These are phyloP conservation scores for Plectosphaerella plurivora DNA, from an alignment of 2,329 filamentous ascomycete genomes.

Conservation along the genomic window DNA sequence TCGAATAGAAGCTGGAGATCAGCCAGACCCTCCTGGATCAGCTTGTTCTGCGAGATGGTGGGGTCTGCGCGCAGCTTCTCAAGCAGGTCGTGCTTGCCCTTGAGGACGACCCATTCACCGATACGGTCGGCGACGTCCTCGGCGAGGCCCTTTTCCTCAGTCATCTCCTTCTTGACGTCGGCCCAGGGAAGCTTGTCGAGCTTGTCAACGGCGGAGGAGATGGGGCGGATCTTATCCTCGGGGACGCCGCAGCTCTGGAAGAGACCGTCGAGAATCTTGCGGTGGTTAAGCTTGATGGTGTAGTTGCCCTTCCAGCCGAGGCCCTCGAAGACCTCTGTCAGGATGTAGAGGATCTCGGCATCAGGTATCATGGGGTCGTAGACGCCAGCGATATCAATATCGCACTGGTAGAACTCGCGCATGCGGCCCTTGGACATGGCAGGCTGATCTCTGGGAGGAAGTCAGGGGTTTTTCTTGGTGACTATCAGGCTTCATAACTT, in stretches of 20 bases:
- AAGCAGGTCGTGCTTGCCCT: constrained; percentile 71
- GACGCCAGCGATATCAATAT: constrained; percentile 84
- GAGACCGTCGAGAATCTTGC: constrained; percentile 88
- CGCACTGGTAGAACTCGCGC: constrained; percentile 96
- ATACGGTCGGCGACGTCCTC: constrained; percentile 79
- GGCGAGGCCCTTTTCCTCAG: constrained; percentile 80
- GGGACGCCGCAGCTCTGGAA: constrained; percentile 91
- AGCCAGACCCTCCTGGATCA: constrained; percentile 72
- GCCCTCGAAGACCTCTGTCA: constrained; percentile 78
- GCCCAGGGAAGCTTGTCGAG: constrained; percentile 89
- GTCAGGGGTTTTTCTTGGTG: constrained; percentile 23
- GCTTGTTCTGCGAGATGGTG: constrained; percentile 63
- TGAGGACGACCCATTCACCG: constrained; percentile 75
- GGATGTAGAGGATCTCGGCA: constrained; percentile 80
- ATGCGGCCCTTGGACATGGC: constrained; percentile 89
- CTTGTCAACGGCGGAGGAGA: constrained; percentile 93
- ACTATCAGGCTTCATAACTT: neutral
- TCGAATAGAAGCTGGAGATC: constrained; percentile 78
- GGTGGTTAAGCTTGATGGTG: constrained; percentile 92
- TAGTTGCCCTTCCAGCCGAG: constrained; percentile 70
- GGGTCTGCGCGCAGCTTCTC: constrained; percentile 64
- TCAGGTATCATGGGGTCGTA: constrained; percentile 93
- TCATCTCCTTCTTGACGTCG: constrained; percentile 90
- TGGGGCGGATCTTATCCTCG: constrained; percentile 78
- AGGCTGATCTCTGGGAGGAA: constrained; percentile 57